These are phyloP conservation scores for Boletus edulis DNA, from an alignment of 768 basidiomycete species.

Conservation along the genomic window DNA sequence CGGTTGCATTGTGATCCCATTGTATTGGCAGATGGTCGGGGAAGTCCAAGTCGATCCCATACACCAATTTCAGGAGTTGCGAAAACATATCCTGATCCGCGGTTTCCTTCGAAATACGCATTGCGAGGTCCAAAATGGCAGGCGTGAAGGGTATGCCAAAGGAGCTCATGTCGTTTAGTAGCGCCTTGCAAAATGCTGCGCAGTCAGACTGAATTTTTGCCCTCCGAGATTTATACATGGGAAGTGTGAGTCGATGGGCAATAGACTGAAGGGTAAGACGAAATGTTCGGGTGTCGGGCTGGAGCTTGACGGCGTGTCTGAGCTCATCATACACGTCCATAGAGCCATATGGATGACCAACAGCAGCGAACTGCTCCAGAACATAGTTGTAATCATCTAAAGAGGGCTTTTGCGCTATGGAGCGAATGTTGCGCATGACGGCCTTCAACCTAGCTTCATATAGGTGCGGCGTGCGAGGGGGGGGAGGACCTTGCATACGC, in stretches of 20 bases:
- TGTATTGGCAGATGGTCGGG: constrained; percentile 60
- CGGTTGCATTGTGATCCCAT: constrained; percentile 5
- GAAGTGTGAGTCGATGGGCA: constrained; percentile 63
- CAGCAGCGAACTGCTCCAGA: constrained; percentile 70
- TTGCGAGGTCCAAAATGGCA: constrained; percentile 60
- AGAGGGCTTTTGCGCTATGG: constrained; percentile 38
- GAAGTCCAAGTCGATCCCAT: constrained; percentile 74
- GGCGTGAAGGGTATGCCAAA: constrained; percentile 50
- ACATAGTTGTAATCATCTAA: constrained; percentile 75
- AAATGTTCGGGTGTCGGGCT: constrained; percentile 56
- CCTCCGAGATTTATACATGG: constrained; percentile 41
- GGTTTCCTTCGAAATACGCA: constrained; percentile 66
- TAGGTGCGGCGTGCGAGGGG: constrained; percentile 42
- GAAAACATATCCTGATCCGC: constrained; percentile 56
- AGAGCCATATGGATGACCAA: constrained; percentile 64
- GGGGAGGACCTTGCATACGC: constrained; percentile 38
- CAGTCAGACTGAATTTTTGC: constrained; percentile 40
- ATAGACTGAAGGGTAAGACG: constrained; percentile 67
- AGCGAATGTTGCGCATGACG: constrained; percentile 69
- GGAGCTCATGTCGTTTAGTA: constrained; percentile 59
- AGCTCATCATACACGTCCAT: constrained; percentile 64
- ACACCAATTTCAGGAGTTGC: constrained; percentile 60
- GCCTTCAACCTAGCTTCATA: constrained; percentile 67
- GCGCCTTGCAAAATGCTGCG: constrained; percentile 43
- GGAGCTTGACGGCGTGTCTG: constrained; percentile 35